Evolutionary conservation across 768 basidiomycete species (phyloP), one percentile per base, ranked within the genome.

Genomic region (Naganishia friedmannii): DNA sequence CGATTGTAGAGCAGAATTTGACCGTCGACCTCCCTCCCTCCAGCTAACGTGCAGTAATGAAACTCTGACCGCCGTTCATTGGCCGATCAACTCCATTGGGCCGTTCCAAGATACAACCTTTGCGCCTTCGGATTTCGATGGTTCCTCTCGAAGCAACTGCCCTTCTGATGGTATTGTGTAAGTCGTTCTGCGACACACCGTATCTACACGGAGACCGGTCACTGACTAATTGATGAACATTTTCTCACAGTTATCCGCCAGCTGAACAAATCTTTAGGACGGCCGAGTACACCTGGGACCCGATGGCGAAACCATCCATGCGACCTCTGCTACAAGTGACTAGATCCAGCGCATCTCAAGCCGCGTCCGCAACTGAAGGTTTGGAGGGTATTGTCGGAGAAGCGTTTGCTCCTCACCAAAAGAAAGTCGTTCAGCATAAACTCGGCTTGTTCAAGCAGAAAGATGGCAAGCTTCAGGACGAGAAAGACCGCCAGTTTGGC

Each of bases 71-170:
- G 69, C 76, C 2, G 70, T 78, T 13, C 70, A 70, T 19, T 80
- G 78, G 78, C 79, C 79, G 12, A 48, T 80, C 4, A 65, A 73
- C 48, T 74, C 77, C n/a, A 23, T 60, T 37, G 78, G 78, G 4
- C 73, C 66, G 28, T 80, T 78, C 69, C 77, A 80, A 57, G 68
- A 70, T 39, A 75, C 74, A 1, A 26, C 65, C 8, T 78, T 79
- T 53, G 74, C 75, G 2, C 42, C 37, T 5, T 39, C 39, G 3
- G 70, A 68, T 4, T 54, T 63, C 29, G 65, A 66, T 23, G 46
- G 34, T 23, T 66, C 65, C n/a, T 42, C 60, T 39, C 23, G 39
- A 42, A 63, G 39, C 26, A 37, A 63, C 21, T 63, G 60, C 28
- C 60, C 60, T 9, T 12, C 26, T 10, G 39, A 26, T 13, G 60